Evolutionary conservation across 495 filamentous ascomycete species (phyloP), one percentile per base, ranked within the genome.

Genomic region (Endocarpon pusillum): DNA sequence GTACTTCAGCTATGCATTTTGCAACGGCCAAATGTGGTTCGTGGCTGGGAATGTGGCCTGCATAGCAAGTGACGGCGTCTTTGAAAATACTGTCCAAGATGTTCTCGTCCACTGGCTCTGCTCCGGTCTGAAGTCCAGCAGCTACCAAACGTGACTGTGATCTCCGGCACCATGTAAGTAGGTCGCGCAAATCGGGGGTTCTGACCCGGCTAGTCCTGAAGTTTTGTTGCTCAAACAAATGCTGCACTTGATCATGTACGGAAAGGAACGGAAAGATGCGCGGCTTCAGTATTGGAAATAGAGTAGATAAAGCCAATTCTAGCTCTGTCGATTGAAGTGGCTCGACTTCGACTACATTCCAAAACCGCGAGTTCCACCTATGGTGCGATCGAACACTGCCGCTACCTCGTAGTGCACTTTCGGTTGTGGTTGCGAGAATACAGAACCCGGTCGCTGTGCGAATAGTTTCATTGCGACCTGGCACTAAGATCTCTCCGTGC

Each of bases 361-460:
- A n/a, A n/a, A n/a, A n/a, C n/a, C n/a, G n/a, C n/a, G n/a, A n/a
- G n/a, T n/a, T n/a, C n/a, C n/a, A n/a, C n/a, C n/a, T n/a, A 58
- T 62, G 33, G 70, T 66, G 30, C 61, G 72, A 39, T 62, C 52
- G n/a, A 61, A 56, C 2, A 66, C 57, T 36, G 71, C 65, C 15
- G 57, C 54, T 19, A 67, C 58, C 19, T 63, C 60, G 29, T 55
- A 55, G 32, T 58, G 64, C 8, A 68, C 48, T 3, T 48, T n/a
- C n/a, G n/a, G n/a, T n/a, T 49, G 93, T 77, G 1, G 85, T 94
- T 1, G 86, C 85, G 43, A 99, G 80, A 17, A 99, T 74, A 30
- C 75, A 73, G 47, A 96, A 99, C 0, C 81, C 84, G 21, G 68
- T 66, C 0, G 81, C 67, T 35, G 86, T 87, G 47, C 75, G 73